Evolutionary conservation across 352 stramenopile species (phyloP), one percentile per base, ranked within the genome.

Genomic region (Pythium aphanidermatum): DNA sequence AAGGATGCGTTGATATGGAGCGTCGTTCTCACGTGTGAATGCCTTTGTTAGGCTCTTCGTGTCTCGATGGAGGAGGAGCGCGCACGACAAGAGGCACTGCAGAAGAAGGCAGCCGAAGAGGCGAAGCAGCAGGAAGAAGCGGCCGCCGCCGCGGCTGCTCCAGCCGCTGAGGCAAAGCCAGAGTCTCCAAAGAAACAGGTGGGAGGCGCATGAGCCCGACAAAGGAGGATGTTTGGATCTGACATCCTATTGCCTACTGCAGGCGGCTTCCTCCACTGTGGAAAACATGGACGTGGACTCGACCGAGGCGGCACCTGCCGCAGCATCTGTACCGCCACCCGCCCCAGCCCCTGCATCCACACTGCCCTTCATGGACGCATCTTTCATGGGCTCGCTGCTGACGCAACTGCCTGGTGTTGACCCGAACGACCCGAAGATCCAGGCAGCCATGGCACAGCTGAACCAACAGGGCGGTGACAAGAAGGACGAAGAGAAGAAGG

Each of bases 61-160:
- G 92, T 99, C 9, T 98, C 93, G 42, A 98, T 99, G 95, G 96
- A 99, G 71, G 96, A 99, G 70, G 96, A 99, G 67, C 83, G 95
- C 32, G 95, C 92, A 13, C 81, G 95, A 26, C 94, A 98, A 51
- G 94, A 99, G 64, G 81, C 91, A 21, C 70, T 89, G 11, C 89
- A 96, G 48, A 96, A 97, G 54, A 83, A 85, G 16, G 80, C 86
- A 11, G 86, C 87, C 1, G 82, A 94, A 54, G 76, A 83, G 44
- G 60, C 70, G 25, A 57, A 68, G 38, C 44, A 59, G 21, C 54
- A 63, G 19, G 74, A 68, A 28, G 45, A 58, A 12, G 33, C 55
- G 13, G 42, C 58, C 4, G 24, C 62, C 37, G 52, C 58, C 10
- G 53, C 55, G n/a, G 51, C 46, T 17, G 43, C 40, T 29, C 48